Percentiles rank a stretch among this genome's conserved stretches.
These are phyloP conservation scores for Lichtheimia ramosa DNA, from an alignment of 371 early-diverging fungal genomes.

Conservation along the genomic window DNA sequence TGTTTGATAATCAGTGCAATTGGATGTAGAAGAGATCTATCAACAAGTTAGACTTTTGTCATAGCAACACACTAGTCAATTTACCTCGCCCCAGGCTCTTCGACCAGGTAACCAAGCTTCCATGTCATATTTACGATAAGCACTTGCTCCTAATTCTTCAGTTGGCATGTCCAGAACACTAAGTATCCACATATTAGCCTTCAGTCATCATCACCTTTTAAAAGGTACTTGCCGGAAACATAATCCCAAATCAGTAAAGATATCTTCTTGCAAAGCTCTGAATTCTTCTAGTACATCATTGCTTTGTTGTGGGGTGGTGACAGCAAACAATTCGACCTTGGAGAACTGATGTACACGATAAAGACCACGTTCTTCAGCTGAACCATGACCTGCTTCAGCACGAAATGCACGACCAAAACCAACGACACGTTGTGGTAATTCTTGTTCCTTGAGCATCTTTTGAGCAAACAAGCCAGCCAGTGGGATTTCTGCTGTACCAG, in stretches of 20 bases:
- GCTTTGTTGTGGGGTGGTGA: constrained; percentile 69
- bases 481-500: constrained; percentile 93
- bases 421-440: constrained; percentile 71
- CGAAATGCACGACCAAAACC: constrained; percentile 87
- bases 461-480: constrained; percentile 83
- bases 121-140: constrained; percentile 90
- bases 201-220: not conserved
- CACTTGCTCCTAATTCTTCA: constrained; percentile 90
- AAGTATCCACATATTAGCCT: not conserved
- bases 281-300: constrained; percentile 73
- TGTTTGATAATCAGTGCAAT: constrained; percentile 88
- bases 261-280: constrained; percentile 66
- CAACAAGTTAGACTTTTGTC: no score
- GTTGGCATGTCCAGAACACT: constrained; percentile 92
- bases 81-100: constrained; percentile 85
- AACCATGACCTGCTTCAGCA: constrained; percentile 87
- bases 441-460: constrained; percentile 53
- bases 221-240: constrained; percentile 66
- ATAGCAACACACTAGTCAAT: not conserved
- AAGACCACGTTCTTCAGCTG: constrained; percentile 81
- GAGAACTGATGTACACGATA: constrained; percentile 95
- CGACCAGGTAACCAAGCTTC: constrained; percentile 97
- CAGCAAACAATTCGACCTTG: constrained; percentile 90
- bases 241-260: constrained; percentile 80
- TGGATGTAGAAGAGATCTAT: constrained; percentile 79